Conservation (phyloP, 371 early-diverging fungal species). For the Mortierella polycephala region DNA sequence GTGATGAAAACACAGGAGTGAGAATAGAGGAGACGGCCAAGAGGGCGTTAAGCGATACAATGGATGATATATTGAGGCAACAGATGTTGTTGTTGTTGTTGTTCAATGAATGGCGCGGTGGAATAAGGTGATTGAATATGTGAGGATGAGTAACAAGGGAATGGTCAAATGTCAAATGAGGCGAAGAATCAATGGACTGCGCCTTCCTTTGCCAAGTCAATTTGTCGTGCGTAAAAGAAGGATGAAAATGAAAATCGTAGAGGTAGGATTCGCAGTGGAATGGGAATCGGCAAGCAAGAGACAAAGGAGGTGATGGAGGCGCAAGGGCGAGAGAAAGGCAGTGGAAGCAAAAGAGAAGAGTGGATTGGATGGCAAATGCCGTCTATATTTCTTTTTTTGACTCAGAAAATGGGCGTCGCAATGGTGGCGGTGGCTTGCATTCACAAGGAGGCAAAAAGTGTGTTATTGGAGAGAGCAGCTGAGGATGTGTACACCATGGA, state of each 20-base stretch:
- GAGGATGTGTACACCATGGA: constrained; percentile 20
- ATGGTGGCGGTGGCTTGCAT: constrained; percentile 45
- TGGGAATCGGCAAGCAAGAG: neutral
- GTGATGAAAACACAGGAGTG: no score
- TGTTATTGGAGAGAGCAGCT: neutral
- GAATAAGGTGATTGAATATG: neutral
- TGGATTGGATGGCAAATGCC: neutral
- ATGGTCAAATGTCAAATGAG: no score
- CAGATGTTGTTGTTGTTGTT: no score
- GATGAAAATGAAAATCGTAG: no score
- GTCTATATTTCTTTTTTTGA: neutral
- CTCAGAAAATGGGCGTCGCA: neutral
- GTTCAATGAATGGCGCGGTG: no score
- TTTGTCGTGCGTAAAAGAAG: no score
- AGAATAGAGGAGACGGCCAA: no score
- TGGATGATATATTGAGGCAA: no score
- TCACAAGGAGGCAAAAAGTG: neutral
- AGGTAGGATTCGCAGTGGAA: neutral
- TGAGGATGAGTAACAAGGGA: neutral
- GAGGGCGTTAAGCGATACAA: no score
- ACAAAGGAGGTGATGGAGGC: neutral
- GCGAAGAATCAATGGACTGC: no score
- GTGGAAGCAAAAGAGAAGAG: neutral
- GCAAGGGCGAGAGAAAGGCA: neutral
- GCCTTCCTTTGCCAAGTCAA: no score